A percentile compares a stretch with the other conserved stretches of the same genome.
phyloP scores from a whole-genome alignment of 2,329 filamentous ascomycete species.

The Fusarium sp. region DNA sequence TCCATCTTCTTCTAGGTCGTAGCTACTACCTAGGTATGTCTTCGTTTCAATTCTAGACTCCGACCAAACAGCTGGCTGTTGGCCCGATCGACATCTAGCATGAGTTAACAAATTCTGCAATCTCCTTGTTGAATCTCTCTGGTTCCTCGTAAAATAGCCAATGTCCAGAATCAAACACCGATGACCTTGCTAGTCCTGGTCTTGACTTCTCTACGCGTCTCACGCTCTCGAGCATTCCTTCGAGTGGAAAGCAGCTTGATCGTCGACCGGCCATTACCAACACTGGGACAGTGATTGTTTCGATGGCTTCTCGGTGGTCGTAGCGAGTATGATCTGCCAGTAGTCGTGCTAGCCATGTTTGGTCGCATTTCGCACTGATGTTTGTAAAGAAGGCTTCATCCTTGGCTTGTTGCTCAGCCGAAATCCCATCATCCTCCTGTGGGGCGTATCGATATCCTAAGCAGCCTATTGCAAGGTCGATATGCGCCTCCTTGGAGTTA shows the following conservation, averaged over 20 bases:
- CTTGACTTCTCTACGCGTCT: conserved; percentile 31
- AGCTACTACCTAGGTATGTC: background rate
- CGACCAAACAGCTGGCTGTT: background rate
- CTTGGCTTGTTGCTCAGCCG: conserved; percentile 32
- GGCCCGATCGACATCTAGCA: conserved; percentile 7
- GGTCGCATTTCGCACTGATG: conserved; percentile 40
- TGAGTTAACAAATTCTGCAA: conserved; percentile 31
- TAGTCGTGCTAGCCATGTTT: conserved; percentile 40
- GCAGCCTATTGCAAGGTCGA: conserved; percentile 39
- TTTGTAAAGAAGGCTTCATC: conserved; percentile 40
- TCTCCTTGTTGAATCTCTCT: conserved; percentile 39
- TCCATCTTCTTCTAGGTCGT: background rate
- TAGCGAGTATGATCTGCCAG: conserved; percentile 42
- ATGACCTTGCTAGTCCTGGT: conserved; percentile 33
- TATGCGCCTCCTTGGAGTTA: conserved; percentile 33
- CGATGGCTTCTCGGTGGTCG: conserved; percentile 41
- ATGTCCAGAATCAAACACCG: conserved; percentile 40
- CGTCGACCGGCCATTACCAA: conserved; percentile 41
- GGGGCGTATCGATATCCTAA: conserved; percentile 41
- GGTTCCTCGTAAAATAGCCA: conserved; percentile 44
- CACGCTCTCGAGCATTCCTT: conserved; percentile 42
- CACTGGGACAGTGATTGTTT: conserved; percentile 38
- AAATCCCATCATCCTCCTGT: conserved; percentile 27
- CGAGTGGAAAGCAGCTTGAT: conserved; percentile 41
- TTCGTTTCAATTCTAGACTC: background rate